A percentile compares a stretch with the other conserved stretches of the same genome.
Evolutionary conservation across 2,329 filamentous ascomycete genomes (phyloP).

Genomic region (Mycogone perniciosa): DNA sequence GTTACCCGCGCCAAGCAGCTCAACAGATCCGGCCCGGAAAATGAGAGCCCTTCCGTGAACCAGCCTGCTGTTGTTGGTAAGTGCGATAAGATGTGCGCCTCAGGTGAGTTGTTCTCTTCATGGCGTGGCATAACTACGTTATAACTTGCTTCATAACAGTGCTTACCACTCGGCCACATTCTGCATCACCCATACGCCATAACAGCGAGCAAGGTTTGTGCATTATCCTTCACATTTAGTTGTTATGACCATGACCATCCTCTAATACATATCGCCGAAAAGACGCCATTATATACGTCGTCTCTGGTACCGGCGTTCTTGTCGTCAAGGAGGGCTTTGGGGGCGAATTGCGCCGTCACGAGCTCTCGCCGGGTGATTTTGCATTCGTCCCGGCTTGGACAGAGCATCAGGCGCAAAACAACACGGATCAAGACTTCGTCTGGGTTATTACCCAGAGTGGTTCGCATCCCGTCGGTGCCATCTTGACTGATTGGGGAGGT

Average conservation of each 20-base stretch:
- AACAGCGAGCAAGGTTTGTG: conserved; percentile 59
- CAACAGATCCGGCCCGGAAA: conserved; percentile 26
- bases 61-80: conserved; percentile 55
- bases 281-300: conserved; percentile 65
- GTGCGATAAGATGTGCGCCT: conserved; percentile 60
- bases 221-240: conserved; percentile 5
- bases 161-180: conserved; percentile 57
- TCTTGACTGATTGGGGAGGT: conserved; percentile 57
- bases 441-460: conserved; percentile 63
- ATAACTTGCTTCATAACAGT: conserved; percentile 34
- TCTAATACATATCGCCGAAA: conserved; percentile 1
- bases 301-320: conserved; percentile 54
- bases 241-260: conserved; percentile 1
- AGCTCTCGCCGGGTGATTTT: conserved; percentile 59
- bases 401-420: conserved; percentile 65
- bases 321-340: conserved; percentile 51
- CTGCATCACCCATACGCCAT: conserved; percentile 58
- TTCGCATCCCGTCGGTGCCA: conserved; percentile 53
- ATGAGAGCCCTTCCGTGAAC: conserved; percentile 28
- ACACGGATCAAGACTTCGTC: conserved; percentile 52
- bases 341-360: conserved; percentile 44
- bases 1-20: conserved; percentile 45
- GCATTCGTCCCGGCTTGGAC: conserved; percentile 63
- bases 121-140: conserved; percentile 5
- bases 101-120: conserved; percentile 40